A percentile compares a stretch with the other conserved stretches of the same genome.
Evolutionary conservation across 768 basidiomycete genomes (phyloP).

Genomic region (Leucocoprinus birnbaumii): DNA sequence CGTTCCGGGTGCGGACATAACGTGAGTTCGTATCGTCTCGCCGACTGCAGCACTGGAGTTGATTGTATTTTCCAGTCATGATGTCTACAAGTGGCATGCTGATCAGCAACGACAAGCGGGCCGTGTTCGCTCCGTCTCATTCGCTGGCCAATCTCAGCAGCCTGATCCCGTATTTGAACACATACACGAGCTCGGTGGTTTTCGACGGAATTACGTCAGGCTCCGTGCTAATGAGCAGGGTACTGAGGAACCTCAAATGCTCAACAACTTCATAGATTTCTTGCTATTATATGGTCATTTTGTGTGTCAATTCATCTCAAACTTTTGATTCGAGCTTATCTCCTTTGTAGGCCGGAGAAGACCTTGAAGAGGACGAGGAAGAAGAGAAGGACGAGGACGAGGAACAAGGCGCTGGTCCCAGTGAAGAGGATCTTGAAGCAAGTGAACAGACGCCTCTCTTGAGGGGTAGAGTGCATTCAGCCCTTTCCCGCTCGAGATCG

Average conservation of each 20-base stretch:
- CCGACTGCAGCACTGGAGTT: not conserved
- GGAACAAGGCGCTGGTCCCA: not conserved
- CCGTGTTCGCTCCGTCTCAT: slow-evolving; percentile 71
- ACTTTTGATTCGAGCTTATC: not conserved
- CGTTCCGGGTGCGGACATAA: slow-evolving; percentile 86
- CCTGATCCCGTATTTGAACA: slow-evolving; percentile 84
- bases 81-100: slow-evolving; percentile 94
- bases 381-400: slow-evolving; percentile 48
- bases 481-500: slow-evolving; percentile 30
- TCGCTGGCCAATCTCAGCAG: slow-evolving; percentile 50
- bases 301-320: slow-evolving; percentile 65
- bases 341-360: slow-evolving; percentile 75
- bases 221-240: slow-evolving; percentile 69
- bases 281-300: slow-evolving; percentile 95
- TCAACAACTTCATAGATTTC: slow-evolving; percentile 94
- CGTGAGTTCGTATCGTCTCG: slow-evolving; percentile 54
- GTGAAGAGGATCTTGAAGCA: slow-evolving; percentile 18
- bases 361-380: slow-evolving; percentile 83
- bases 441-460: slow-evolving; percentile 61
- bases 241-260: slow-evolving; percentile 53
- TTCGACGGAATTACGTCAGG: slow-evolving; percentile 84
- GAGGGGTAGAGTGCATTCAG: slow-evolving; percentile 13
- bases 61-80: slow-evolving; percentile 49
- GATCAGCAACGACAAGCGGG: slow-evolving; percentile 60
- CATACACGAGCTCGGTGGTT: slow-evolving; percentile 94